A percentile compares a stretch with the other conserved stretches of the same genome.
phyloP scores from a whole-genome alignment of 2,329 filamentous ascomycete species.

The Scytalidium sp. region DNA sequence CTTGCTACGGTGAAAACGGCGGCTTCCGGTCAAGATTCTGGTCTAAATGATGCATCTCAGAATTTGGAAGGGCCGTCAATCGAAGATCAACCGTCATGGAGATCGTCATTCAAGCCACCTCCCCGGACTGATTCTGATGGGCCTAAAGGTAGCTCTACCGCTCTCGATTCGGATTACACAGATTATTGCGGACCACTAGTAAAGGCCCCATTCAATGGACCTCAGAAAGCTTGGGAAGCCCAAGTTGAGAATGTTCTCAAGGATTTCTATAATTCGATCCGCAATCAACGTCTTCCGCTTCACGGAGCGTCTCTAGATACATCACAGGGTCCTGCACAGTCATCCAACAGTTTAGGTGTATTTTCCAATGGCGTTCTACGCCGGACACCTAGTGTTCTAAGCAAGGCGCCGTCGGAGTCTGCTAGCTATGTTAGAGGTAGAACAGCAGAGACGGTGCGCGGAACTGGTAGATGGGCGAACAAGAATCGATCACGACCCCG shows the following conservation, averaged over 20 bases:
- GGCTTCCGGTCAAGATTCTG: slow-evolving; percentile 20
- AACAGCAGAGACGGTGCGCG: slow-evolving; percentile 51
- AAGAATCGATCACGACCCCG: slow-evolving; percentile 82
- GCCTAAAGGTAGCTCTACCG: slow-evolving; percentile 36
- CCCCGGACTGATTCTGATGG: slow-evolving; percentile 17
- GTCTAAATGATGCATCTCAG: slow-evolving; percentile 9
- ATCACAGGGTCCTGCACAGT: slow-evolving; percentile 34
- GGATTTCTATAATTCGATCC: slow-evolving; percentile 87
- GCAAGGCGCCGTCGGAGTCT: slow-evolving; percentile 86
- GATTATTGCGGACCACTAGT: slow-evolving; percentile 75
- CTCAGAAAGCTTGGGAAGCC: slow-evolving; percentile 77
- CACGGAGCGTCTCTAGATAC: slow-evolving; percentile 63
- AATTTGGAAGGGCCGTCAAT: slow-evolving; percentile 23
- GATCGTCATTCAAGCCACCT: slow-evolving; percentile 27
- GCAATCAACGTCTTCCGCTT: slow-evolving; percentile 79
- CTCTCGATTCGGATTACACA: slow-evolving; percentile 30
- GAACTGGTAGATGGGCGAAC: slow-evolving; percentile 66
- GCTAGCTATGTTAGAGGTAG: slow-evolving; percentile 66
- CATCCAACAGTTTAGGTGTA: slow-evolving; percentile 67
- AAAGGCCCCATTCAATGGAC: slow-evolving; percentile 70
- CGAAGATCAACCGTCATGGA: slow-evolving; percentile 30
- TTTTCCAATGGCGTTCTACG: slow-evolving; percentile 67
- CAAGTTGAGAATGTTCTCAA: slow-evolving; percentile 91
- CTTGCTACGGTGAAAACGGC: slow-evolving; percentile 41
- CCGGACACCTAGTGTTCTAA: slow-evolving; percentile 84